phyloP scores from a whole-genome alignment of 2,329 filamentous ascomycete genomes.

The Raffaelea ambrosiae region DNA sequence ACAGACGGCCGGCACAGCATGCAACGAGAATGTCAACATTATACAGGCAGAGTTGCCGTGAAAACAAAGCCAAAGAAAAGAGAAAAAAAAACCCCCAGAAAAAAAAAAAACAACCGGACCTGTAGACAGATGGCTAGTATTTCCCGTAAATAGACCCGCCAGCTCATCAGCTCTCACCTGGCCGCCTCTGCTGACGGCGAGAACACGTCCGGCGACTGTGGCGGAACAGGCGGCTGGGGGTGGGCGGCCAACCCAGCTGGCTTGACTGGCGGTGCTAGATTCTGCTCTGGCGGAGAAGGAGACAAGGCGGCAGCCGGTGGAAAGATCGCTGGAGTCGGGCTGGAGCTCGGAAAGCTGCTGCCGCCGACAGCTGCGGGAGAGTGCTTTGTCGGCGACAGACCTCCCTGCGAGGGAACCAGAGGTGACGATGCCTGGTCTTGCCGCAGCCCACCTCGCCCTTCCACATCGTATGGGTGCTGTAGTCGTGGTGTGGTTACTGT shows the following conservation, averaged over 20 bases:
- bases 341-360: conserved; percentile 19
- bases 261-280: conserved; percentile 54
- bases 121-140: too few species aligned
- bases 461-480: conserved; percentile 3
- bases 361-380: conserved; percentile 32
- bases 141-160: too few species aligned
- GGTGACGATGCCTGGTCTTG: conserved; percentile 26
- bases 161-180: too few species aligned
- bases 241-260: conserved; percentile 25
- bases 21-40: too few species aligned
- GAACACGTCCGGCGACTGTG: not conserved
- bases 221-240: conserved; percentile 12
- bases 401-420: conserved; percentile 34
- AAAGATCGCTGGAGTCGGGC: conserved; percentile 35
- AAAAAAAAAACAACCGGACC: too few species aligned
- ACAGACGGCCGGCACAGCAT: too few species aligned
- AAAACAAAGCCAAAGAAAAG: too few species aligned
- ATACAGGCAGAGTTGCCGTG: too few species aligned
- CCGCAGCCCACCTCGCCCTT: conserved; percentile 15
- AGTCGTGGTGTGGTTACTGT: conserved; percentile 21
- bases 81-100: too few species aligned
- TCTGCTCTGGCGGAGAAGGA: conserved; percentile 47
- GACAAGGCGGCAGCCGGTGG: conserved; percentile 50
- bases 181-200: not conserved
- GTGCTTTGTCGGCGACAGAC: conserved; percentile 44